Conservation (phyloP, 129 eudicot genomes). For the Kitagawia praeruptora region DNA sequence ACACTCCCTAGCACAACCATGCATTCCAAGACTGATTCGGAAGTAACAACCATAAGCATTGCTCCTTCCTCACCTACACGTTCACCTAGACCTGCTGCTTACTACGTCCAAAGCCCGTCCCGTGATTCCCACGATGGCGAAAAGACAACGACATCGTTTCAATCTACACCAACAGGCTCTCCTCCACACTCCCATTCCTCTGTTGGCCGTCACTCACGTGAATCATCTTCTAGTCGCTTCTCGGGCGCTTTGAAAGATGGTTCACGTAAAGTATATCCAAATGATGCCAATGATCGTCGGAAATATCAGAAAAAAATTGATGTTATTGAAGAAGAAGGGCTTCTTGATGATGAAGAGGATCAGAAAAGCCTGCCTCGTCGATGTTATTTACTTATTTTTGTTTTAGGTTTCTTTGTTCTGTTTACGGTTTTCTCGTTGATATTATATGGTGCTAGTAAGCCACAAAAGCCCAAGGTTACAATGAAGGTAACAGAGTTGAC, state of each 20-base stretch:
- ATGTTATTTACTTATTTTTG: slow-evolving; percentile 53
- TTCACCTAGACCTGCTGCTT: slow-evolving; percentile 56
- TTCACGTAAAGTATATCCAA: slow-evolving; percentile 48
- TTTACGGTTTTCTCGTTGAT: slow-evolving; percentile 62
- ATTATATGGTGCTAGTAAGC: slow-evolving; percentile 62
- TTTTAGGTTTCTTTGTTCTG: slow-evolving; percentile 48
- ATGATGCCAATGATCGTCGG: slow-evolving; percentile 25
- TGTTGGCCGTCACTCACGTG: slow-evolving; percentile 80
- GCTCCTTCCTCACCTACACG: slow-evolving; percentile 69
- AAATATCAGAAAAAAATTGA: slow-evolving; percentile 30
- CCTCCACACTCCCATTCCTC: slow-evolving; percentile 83
- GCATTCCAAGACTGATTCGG: slow-evolving; percentile 88
- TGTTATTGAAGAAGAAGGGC: slow-evolving; percentile 73
- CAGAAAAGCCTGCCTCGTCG: slow-evolving; percentile 40
- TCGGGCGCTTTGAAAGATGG: slow-evolving; percentile 73
- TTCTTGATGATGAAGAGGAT: slow-evolving; percentile 48
- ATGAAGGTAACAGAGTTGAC: slow-evolving; percentile 41
- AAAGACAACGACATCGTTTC: slow-evolving; percentile 53
- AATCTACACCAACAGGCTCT: slow-evolving; percentile 69
- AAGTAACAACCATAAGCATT: slow-evolving; percentile 63
- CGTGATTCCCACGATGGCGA: slow-evolving; percentile 82
- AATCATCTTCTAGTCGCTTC: slow-evolving; percentile 78
- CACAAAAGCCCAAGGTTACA: slow-evolving; percentile 61
- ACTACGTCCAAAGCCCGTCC: slow-evolving; percentile 80
- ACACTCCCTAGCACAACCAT: background rate